phyloP scores from a whole-genome alignment of 2,329 filamentous ascomycete genomes.

The Diplocarpon rosae region DNA sequence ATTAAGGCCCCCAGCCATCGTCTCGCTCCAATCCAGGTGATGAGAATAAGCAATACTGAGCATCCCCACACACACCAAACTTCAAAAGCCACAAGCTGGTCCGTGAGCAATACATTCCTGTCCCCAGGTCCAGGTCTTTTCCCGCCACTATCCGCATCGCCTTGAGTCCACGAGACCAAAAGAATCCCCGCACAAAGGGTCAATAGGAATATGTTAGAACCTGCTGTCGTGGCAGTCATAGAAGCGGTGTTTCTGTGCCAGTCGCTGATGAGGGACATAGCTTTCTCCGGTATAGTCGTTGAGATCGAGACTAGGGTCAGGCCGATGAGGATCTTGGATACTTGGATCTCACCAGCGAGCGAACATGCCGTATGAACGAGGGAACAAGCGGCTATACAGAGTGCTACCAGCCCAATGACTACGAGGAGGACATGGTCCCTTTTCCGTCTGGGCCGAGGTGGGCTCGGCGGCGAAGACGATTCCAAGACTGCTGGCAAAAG shows the following conservation, averaged over 20 bases:
- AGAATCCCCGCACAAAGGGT: slow-evolving; percentile 36
- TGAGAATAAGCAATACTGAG: slow-evolving; percentile 17
- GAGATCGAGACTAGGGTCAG: slow-evolving; percentile 38
- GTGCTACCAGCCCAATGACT: slow-evolving; percentile 31
- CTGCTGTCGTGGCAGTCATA: slow-evolving; percentile 39
- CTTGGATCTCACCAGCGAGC: slow-evolving; percentile 30
- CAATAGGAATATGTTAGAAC: slow-evolving; percentile 43
- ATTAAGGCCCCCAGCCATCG: slow-evolving; percentile 27
- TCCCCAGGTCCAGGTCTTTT: not conserved
- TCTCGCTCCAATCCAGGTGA: slow-evolving; percentile 24
- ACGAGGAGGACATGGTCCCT: slow-evolving; percentile 31
- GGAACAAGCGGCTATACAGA: slow-evolving; percentile 36
- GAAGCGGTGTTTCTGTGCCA: slow-evolving; percentile 36
- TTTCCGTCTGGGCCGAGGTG: not conserved
- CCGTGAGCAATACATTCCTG: slow-evolving; percentile 10
- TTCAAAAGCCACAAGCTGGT: slow-evolving; percentile 24
- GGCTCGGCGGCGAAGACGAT: not conserved
- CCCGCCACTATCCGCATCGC: not conserved
- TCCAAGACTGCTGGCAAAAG: not conserved
- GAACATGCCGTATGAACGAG: slow-evolving; percentile 33
- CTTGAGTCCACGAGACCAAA: slow-evolving; percentile 22
- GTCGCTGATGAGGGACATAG: slow-evolving; percentile 38
- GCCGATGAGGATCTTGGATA: slow-evolving; percentile 36
- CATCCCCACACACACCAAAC: slow-evolving; percentile 23
- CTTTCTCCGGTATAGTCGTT: slow-evolving; percentile 42